Evolutionary conservation across 257 asterid genomes (phyloP).

Genomic region (Phtheirospermum japonicum): DNA sequence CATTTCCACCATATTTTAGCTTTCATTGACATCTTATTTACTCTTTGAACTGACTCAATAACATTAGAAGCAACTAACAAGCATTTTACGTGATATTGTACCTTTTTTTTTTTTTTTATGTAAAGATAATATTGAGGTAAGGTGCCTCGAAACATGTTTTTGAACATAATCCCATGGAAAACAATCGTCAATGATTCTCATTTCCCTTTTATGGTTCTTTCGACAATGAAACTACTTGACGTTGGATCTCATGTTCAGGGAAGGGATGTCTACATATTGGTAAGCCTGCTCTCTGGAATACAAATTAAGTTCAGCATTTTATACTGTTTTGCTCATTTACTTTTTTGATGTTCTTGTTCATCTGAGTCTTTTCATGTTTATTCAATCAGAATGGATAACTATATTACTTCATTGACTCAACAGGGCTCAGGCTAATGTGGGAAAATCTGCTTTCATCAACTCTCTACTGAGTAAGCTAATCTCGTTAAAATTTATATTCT

Average conservation of each 20-base stretch:
- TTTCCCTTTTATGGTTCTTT: constrained; percentile 20
- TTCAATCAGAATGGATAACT: constrained; percentile 12
- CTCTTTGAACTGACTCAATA: too few species aligned
- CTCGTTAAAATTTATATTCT: constrained; percentile 18
- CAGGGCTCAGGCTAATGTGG: constrained; percentile 99
- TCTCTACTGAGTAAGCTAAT: constrained; percentile 78
- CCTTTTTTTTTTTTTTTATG: background rate
- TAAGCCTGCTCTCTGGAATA: constrained; percentile 34
- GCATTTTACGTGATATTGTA: constrained; percentile 3
- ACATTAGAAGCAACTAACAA: constrained; percentile 13
- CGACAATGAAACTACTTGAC: constrained; percentile 26
- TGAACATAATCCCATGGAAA: too few species aligned
- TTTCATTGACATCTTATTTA: constrained; percentile 21
- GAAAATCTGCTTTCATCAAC: constrained; percentile 96
- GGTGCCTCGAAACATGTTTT: too few species aligned
- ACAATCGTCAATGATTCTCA: constrained; percentile 13
- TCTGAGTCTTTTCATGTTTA: constrained; percentile 3
- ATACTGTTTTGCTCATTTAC: constrained; percentile 11
- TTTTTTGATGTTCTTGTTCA: constrained; percentile 1
- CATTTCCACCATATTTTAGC: constrained; percentile 10
- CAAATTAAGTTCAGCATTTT: constrained; percentile 5
- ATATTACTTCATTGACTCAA: constrained; percentile 29
- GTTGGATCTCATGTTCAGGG: constrained; percentile 59
- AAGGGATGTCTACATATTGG: constrained; percentile 93
- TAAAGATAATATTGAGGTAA: constrained; percentile 1